Evolutionary conservation across 495 filamentous ascomycete species (phyloP), one percentile per base, ranked within the genome.

Genomic region (Daldinia vernicosa): DNA sequence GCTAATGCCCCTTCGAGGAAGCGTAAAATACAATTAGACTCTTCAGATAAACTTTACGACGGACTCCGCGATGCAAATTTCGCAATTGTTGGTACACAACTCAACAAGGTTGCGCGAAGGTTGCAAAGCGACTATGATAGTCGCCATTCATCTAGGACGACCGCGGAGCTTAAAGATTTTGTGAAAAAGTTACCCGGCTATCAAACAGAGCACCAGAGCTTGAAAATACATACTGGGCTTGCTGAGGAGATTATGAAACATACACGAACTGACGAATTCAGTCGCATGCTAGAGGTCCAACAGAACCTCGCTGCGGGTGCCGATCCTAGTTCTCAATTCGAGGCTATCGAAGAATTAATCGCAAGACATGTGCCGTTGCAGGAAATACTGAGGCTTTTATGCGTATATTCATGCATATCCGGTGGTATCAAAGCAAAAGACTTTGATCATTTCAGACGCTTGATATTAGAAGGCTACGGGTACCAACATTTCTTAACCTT

Each of bases 211-310:
- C 93, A 98, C 70, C 92, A 95, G 77, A 94, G 92, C 71, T 80
- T 98, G 43, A 93, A 95, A 63, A 86, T 95, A 0, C 96, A 99
- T 80, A 97, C 94, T 4, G 90, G 90, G 24, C 85, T 99, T 39
- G 92, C 93, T 1, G 95, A 98, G 79, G 96, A 98, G 67, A 97
- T 98, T 62, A 91, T 95, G 86, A 93, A 94, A 74, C 85, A 92
- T 69, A 99, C 96, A 1, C 86, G 91, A 32, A 89, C 92, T 12
- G 95, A 98, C 67, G 87, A 90, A 61, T 99, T 98, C 82, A 92
- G 89, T 69, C 91, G 92, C 71, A 83, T 92, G 39, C 83, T 98
- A 1, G 96, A 98, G 80, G 91, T 98, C 8, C 96, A 99, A 77
- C 96, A 98, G 79, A 97, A 96, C 74, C 87, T 97, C 60, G 93